Evolutionary conservation across 768 basidiomycete genomes (phyloP).

Genomic region (Mycena rebaudengoi): DNA sequence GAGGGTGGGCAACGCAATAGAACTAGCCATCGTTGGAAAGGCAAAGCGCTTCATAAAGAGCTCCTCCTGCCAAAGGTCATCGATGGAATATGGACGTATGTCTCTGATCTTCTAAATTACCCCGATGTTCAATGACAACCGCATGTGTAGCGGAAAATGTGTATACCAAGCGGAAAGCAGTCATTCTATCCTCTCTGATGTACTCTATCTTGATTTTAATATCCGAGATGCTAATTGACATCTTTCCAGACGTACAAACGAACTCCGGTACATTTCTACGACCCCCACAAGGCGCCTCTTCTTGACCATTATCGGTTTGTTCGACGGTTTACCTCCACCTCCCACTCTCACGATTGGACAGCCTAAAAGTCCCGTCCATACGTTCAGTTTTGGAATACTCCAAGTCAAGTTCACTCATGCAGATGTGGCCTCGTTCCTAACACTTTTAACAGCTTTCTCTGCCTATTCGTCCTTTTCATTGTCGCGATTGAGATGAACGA

Average conservation of each 20-base stretch:
- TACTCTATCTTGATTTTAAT: constrained; percentile 28
- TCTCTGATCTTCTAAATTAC: constrained; percentile 16
- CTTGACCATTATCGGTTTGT: constrained; percentile 92
- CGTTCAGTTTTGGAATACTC: constrained; percentile 90
- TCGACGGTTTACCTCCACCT: background rate
- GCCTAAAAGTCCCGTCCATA: constrained; percentile 92
- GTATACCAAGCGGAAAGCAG: constrained; percentile 91
- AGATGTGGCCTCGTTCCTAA: background rate
- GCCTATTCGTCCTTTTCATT: constrained; percentile 82
- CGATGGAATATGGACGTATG: constrained; percentile 80
- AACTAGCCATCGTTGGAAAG: constrained; percentile 88
- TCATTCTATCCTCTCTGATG: constrained; percentile 91
- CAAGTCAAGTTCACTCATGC: constrained; percentile 62
- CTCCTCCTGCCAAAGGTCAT: constrained; percentile 92
- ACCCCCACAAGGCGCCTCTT: constrained; percentile 92
- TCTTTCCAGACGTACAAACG: constrained; percentile 84
- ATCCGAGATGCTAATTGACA: background rate
- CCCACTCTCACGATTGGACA: constrained; percentile 36
- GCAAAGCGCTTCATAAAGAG: constrained; percentile 92
- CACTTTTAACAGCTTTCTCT: constrained; percentile 67
- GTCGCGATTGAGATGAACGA: constrained; percentile 81
- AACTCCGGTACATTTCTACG: constrained; percentile 91
- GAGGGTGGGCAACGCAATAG: constrained; percentile 89
- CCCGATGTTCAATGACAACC: constrained; percentile 19
- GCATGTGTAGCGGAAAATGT: constrained; percentile 74